A percentile compares a stretch with the other conserved stretches of the same genome.
These are phyloP conservation scores for Didymellaceae sp. DNA, from an alignment of 2,329 filamentous ascomycete species.

Conservation along the genomic window DNA sequence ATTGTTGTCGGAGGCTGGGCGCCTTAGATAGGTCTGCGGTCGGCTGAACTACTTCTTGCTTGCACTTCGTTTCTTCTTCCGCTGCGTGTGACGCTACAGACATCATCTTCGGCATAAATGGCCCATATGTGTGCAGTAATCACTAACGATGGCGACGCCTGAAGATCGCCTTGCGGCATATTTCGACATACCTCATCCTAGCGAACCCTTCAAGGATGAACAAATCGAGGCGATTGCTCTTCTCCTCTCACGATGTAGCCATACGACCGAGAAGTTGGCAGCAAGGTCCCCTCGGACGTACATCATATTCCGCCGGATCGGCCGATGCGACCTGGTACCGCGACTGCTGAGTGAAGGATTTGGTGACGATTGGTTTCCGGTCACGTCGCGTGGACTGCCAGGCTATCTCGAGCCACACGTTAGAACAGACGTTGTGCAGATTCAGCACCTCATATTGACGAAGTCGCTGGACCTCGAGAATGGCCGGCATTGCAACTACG, in stretches of 20 bases:
- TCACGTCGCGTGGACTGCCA: slow-evolving; percentile 28
- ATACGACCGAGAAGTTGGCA: not conserved
- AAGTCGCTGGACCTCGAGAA: slow-evolving; percentile 26
- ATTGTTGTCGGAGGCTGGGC: too few relatives aligned
- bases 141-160: too few relatives aligned
- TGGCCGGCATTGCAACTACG: slow-evolving; percentile 33
- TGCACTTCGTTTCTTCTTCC: too few relatives aligned
- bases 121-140: not conserved
- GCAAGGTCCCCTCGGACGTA: slow-evolving; percentile 32
- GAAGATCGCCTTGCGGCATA: slow-evolving; percentile 6
- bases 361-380: slow-evolving; percentile 38
- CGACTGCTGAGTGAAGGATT: slow-evolving; percentile 30
- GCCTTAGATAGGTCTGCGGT: too few relatives aligned
- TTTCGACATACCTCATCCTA: slow-evolving; percentile 12
- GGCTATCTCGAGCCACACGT: slow-evolving; percentile 17
- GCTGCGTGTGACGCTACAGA: too few relatives aligned
- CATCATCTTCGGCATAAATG: too few relatives aligned
- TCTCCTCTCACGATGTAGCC: slow-evolving; percentile 14
- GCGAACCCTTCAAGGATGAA: slow-evolving; percentile 17
- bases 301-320: slow-evolving; percentile 36
- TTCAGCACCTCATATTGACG: slow-evolving; percentile 29
- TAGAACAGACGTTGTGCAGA: slow-evolving; percentile 24
- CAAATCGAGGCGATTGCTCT: slow-evolving; percentile 26
- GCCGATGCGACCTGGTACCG: slow-evolving; percentile 26
- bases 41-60: too few relatives aligned